phyloP scores from a whole-genome alignment of 306 rosid species.

The Purshia tridentata region DNA sequence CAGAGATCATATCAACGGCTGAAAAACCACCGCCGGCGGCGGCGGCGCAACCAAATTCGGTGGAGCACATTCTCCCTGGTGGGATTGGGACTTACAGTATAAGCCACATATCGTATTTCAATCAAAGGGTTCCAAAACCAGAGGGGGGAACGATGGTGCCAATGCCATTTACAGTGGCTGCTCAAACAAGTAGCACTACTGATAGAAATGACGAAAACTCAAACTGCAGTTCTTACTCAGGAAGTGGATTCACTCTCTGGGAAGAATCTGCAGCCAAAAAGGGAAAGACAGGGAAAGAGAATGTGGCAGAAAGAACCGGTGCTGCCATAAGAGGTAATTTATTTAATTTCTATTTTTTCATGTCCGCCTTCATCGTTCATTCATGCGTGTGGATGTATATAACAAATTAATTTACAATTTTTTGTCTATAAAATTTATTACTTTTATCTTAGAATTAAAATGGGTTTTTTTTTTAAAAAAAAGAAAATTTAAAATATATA shows the following conservation, averaged over 20 bases:
- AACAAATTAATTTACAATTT: too few species aligned
- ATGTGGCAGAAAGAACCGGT: slow-evolving; percentile 51
- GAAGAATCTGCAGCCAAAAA: slow-evolving; percentile 70
- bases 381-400: too few species aligned
- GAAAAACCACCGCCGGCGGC: slow-evolving; percentile 42
- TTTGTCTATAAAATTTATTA: too few species aligned
- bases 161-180: slow-evolving; percentile 43
- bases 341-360: background rate
- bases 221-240: slow-evolving; percentile 75
- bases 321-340: slow-evolving; percentile 46
- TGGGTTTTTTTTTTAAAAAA: too few species aligned
- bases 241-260: slow-evolving; percentile 92
- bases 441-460: too few species aligned
- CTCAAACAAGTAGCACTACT: slow-evolving; percentile 45
- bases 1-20: slow-evolving; percentile 45
- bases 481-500: too few species aligned
- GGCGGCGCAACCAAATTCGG: slow-evolving; percentile 42
- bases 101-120: slow-evolving; percentile 67
- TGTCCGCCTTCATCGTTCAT: too few species aligned
- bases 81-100: slow-evolving; percentile 97
- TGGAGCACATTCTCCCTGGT: slow-evolving; percentile 83
- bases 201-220: slow-evolving; percentile 81
- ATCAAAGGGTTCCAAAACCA: slow-evolving; percentile 72
- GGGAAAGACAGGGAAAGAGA: slow-evolving; percentile 96
- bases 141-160: slow-evolving; percentile 43